Conservation (phyloP, 164 flowering plant genomes). For the Kingdonia uniflora region DNA sequence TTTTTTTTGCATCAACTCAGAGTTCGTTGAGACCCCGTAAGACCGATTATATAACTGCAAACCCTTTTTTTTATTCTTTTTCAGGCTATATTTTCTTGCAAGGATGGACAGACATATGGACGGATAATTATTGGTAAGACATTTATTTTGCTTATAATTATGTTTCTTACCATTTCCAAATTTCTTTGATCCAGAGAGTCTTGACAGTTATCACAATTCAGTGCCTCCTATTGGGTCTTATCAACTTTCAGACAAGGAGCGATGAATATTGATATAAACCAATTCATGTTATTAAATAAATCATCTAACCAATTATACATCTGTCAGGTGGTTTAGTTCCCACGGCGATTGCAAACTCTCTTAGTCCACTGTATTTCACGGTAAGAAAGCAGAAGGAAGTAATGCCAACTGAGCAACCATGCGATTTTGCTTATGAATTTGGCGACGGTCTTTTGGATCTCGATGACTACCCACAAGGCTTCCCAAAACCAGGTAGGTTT, state of each 20-base stretch:
- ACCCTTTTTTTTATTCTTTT: neutral
- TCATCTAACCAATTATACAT: neutral
- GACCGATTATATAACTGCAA: conserved; percentile 3
- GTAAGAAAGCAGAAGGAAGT: conserved; percentile 48
- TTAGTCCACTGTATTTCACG: conserved; percentile 50
- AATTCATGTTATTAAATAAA: too few relatives aligned
- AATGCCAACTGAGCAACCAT: conserved; percentile 77
- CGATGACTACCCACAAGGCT: conserved; percentile 45
- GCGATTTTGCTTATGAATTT: conserved; percentile 71
- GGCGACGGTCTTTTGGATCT: conserved; percentile 63
- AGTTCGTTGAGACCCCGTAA: neutral
- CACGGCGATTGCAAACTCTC: conserved; percentile 24
- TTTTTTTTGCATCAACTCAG: too few relatives aligned
- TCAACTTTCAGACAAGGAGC: too few relatives aligned
- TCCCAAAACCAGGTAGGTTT: conserved; percentile 52
- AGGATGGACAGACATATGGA: conserved; percentile 44
- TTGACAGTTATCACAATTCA: too few relatives aligned
- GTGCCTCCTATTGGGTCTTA: too few relatives aligned
- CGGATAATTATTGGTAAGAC: conserved; percentile 30
- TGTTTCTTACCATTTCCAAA: too few relatives aligned
- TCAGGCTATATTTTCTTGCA: conserved; percentile 52
- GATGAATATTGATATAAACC: too few relatives aligned
- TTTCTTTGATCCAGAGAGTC: too few relatives aligned
- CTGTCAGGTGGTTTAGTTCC: conserved; percentile 39
- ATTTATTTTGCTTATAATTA: too few relatives aligned